Evolutionary conservation across 78 protist genomes (phyloP), one percentile per base, ranked within the genome.

Genomic region (Diacronema lutheri): DNA sequence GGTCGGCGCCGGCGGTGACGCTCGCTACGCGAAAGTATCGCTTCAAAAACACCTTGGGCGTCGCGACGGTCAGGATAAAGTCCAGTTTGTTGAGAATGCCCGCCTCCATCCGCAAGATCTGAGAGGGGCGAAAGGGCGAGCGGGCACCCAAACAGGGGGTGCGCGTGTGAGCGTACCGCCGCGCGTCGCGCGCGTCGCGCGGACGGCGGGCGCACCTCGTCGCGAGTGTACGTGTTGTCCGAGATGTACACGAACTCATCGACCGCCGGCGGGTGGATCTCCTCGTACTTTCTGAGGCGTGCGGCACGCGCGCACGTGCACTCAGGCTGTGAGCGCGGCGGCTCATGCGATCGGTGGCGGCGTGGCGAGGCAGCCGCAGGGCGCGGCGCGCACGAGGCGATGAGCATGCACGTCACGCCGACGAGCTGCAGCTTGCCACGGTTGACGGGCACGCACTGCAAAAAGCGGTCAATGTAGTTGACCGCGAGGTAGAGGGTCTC

Each of bases 401-500:
- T 20, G 62, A 93, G 81, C 74, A 93, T 44, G 79, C 79, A 71
- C 12, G 89, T 64, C 60, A 85, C 61, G 62, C 94, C 96, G 40
- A 92, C 88, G 29, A 93, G 90, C 92, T 93, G 96, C 31, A 93
- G 86, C 37, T 35, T 31, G 40, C n/a, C 14, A n/a, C 83, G 85
- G 6, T 25, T 13, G 38, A 91, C 90, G 40, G 37, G 72, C 40
- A 9, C 20, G 14, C 23, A 16, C 0, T 90, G 23, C 20, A 93
- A 89, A 78, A 78, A 91, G 29, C 93, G 68, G 82, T 93, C 96
- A n/a, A 93, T 33, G 85, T 81, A 80, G 87, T 83, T 85, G 41
- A 85, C 76, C 13, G 94, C 71, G 9, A 86, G 83, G 83, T 71
- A 66, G 73, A 93, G 65, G 1, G 91, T 88, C 76, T 93, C 94